Conservation (phyloP, 2,329 filamentous ascomycete species). For the Elsinoe necatrix region DNA sequence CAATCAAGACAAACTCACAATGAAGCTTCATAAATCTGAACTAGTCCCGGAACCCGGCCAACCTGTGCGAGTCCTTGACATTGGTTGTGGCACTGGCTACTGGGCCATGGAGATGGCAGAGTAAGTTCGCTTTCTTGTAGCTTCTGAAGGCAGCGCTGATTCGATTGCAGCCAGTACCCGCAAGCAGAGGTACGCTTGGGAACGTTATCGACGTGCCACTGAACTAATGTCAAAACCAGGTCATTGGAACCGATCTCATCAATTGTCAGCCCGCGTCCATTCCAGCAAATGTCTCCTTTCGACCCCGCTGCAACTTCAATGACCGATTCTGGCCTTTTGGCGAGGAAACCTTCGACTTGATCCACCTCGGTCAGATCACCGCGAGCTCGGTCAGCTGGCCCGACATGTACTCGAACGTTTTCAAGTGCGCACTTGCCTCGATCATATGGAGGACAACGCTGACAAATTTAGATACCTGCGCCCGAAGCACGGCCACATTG, state of each 20-base stretch:
- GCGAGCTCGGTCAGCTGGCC: conserved; percentile 73
- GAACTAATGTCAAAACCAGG: conserved; percentile 27
- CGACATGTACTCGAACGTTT: conserved; percentile 61
- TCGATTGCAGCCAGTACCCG: conserved; percentile 41
- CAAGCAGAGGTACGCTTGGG: conserved; percentile 40
- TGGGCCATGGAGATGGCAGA: conserved; percentile 84
- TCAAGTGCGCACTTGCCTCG: conserved; percentile 42
- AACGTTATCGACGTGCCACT: not conserved
- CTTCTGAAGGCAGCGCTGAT: conserved; percentile 15
- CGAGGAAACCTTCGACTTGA: conserved; percentile 66
- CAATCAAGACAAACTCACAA: conserved; percentile 12
- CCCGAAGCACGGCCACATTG: conserved; percentile 65
- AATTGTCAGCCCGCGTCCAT: conserved; percentile 46
- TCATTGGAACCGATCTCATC: conserved; percentile 54
- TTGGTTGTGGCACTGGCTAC: conserved; percentile 83
- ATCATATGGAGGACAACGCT: conserved; percentile 8
- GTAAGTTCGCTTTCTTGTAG: conserved; percentile 38
- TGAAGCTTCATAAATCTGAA: conserved; percentile 15
- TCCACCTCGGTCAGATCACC: conserved; percentile 70
- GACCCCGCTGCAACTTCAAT: conserved; percentile 67
- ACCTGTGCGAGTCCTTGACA: conserved; percentile 47
- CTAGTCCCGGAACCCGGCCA: conserved; percentile 14
- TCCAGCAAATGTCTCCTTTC: conserved; percentile 59
- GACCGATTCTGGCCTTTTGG: conserved; percentile 65
- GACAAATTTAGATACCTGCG: conserved; percentile 55